Base-by-base conservation (phyloP, 1,284 basidiomycete species). In the Fomitopsis palustris region DNA sequence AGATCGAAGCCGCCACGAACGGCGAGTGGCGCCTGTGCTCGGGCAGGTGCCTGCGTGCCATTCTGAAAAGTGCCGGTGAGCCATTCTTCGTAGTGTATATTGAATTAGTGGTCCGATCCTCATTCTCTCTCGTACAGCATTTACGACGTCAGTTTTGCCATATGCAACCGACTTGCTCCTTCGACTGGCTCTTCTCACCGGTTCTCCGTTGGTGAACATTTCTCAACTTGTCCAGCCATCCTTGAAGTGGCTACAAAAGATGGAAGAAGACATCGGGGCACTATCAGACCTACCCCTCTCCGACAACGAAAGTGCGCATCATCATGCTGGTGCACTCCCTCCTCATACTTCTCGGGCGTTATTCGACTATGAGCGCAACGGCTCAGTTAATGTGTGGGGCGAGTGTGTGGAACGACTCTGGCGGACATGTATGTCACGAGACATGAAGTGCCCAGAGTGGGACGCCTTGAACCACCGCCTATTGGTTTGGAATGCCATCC, bases 1-100 rank as follows among this genome's bases (percentile, higher is more conserved):
- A 83, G 66, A 45, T 88, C 27, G 82, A 82, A 59, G 68, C 71
- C 0, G 74, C 79, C 0, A 86, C 81, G 0, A 72, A 73, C 25
- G 81, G 82, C 1, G 81, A 83, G 69, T 90, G 88, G 88, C 77
- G 81, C 43, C 65, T 69, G 5, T 72, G 74, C 7, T 69, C 88
- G 10, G 79, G 76, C 57, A 76, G 87, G 61, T 87, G 85, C 64
- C 53, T 89, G 27, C 64, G 62, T 1, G 67, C 71, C 17, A 67
- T 88, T 17, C 51, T 87, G 25, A 67, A 72, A 21, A 64, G 70
- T 56, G 62, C 65, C 19, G 68, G 67, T 66, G 53, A 41, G 67
- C 37, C 33, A 23, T 39, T 17, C 56, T 17, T 19, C 21, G 21
- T 27, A 1, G 29, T 25, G 29, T 16, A 5, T 29, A 33, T 14